phyloP scores from a whole-genome alignment of 2,329 filamentous ascomycete genomes.

The Cladosporium sphaerospermum region DNA sequence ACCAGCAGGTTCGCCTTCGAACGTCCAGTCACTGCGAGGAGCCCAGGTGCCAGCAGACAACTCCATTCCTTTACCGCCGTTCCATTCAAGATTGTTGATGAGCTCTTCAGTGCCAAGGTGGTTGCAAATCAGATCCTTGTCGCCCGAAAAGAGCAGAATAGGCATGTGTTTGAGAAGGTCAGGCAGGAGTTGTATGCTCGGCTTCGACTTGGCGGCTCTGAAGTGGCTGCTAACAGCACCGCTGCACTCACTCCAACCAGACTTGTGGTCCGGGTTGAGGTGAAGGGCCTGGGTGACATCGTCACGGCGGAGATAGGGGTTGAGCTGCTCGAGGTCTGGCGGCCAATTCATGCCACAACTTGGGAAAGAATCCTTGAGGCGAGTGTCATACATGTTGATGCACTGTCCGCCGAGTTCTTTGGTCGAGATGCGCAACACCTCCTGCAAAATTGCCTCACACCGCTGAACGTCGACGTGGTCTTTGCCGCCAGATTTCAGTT shows the following conservation, averaged over 20 bases:
- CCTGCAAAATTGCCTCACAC: constrained; percentile 73
- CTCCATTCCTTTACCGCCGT: constrained; percentile 86
- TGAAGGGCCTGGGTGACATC: constrained; percentile 78
- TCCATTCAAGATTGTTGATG: constrained; percentile 88
- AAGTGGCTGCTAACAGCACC: constrained; percentile 71
- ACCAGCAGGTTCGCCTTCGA: constrained; percentile 80
- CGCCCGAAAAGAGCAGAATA: constrained; percentile 83
- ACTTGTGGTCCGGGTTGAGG: constrained; percentile 71
- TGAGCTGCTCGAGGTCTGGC: constrained; percentile 70
- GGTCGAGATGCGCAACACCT: constrained; percentile 57
- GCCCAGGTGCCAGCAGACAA: constrained; percentile 80
- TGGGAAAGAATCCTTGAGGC: constrained; percentile 70
- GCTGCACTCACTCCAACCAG: constrained; percentile 88
- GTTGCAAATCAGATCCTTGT: constrained; percentile 94
- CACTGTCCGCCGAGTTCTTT: constrained; percentile 56
- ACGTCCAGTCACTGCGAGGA: constrained; percentile 88
- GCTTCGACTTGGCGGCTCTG: constrained; percentile 61
- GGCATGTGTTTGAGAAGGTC: constrained; percentile 70
- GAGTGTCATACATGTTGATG: constrained; percentile 95
- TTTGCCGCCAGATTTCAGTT: constrained; percentile 49
- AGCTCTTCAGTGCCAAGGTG: constrained; percentile 88
- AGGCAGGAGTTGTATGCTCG: constrained; percentile 69
- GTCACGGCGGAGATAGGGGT: constrained; percentile 74
- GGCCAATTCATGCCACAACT: constrained; percentile 98
- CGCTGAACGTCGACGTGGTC: constrained; percentile 59